Conservation (phyloP, 2,329 filamentous ascomycete genomes). For the Clonostachys sp. region DNA sequence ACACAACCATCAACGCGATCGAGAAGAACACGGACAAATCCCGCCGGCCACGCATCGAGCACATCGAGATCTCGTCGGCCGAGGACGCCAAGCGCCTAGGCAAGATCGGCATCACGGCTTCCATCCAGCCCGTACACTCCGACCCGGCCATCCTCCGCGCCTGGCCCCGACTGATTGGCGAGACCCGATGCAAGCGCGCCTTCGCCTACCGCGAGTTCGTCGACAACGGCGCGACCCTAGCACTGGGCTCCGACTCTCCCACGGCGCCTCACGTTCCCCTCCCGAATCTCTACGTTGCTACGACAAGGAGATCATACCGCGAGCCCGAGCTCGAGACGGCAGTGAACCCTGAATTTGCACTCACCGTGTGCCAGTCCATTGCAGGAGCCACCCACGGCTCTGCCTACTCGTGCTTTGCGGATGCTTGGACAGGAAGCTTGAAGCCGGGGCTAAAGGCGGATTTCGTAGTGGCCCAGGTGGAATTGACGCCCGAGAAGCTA, state of each 20-base stretch:
- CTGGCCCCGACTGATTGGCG: conserved; percentile 54
- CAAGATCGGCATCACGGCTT: conserved; percentile 53
- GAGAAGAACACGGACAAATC: conserved; percentile 32
- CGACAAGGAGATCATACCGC: conserved; percentile 49
- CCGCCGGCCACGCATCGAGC: conserved; percentile 58
- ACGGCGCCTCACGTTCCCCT: conserved; percentile 52
- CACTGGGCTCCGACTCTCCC: conserved; percentile 55
- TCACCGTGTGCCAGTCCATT: conserved; percentile 49
- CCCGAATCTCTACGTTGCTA: conserved; percentile 54
- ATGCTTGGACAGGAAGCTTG: conserved; percentile 47
- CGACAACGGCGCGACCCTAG: conserved; percentile 46
- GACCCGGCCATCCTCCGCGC: conserved; percentile 58
- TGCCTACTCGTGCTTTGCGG: conserved; percentile 55
- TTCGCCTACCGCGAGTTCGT: conserved; percentile 61
- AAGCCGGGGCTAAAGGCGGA: conserved; percentile 50
- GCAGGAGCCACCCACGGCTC: conserved; percentile 48
- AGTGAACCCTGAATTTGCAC: conserved; percentile 47
- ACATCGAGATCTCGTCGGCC: conserved; percentile 53
- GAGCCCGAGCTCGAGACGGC: conserved; percentile 33
- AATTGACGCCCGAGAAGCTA: conserved; percentile 39
- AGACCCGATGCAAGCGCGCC: conserved; percentile 47
- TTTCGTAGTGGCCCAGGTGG: conserved; percentile 47
- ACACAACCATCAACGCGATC: conserved; percentile 52
- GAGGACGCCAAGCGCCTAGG: conserved; percentile 53
- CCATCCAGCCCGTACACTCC: conserved; percentile 52